Base-by-base conservation (phyloP, 306 rosid genomes). In the Vicia faba region DNA sequence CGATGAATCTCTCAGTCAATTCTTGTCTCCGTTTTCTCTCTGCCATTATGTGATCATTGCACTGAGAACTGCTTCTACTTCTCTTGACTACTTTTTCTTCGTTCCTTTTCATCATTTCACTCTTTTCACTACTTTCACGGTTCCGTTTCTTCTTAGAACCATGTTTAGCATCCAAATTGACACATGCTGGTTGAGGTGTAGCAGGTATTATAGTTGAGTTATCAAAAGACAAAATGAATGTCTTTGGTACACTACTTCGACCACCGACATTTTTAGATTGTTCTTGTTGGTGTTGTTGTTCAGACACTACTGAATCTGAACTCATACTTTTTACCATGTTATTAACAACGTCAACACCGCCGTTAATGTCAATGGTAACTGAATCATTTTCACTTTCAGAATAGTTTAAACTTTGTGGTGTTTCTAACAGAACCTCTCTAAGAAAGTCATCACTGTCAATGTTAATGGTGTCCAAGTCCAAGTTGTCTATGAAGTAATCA, bases 11-110 rank as follows among this genome's bases (percentile, higher is more conserved):
- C 53, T 80, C 75, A 0, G 84, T 70, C 14, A 80, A 65, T 36
- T 80, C 75, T 2, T 75, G 84, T 39, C 84, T 75, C 28, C 84
- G 45, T 23, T 58, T 66, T 33, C 84, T 70, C 77, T 80, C 80
- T 0, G 84, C 84, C 60, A 80, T 59, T 4, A 80, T 75, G 19
- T 80, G 84, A 66, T 75, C 77, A 7, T 11, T 8, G 0, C 50
- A 51, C 43, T 80, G 77, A 10, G 70, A 65, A 59, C 49, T 3
- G 45, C n/a, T 80, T 59, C 71, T 59, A 1, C 10, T 14, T 33
- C 8, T 75, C 63, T 75, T 80, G 3, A 14, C 8, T 1, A 18
- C 39, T 4, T 46, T n/a, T 11, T 28, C 4, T 26, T 55, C 16
- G 3, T 13, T 55, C 1, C 0, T 45, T 13, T 49, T 16, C 65